Evolutionary conservation across 768 basidiomycete genomes (phyloP).

Genomic region (Hortiboletus flavorubellus): DNA sequence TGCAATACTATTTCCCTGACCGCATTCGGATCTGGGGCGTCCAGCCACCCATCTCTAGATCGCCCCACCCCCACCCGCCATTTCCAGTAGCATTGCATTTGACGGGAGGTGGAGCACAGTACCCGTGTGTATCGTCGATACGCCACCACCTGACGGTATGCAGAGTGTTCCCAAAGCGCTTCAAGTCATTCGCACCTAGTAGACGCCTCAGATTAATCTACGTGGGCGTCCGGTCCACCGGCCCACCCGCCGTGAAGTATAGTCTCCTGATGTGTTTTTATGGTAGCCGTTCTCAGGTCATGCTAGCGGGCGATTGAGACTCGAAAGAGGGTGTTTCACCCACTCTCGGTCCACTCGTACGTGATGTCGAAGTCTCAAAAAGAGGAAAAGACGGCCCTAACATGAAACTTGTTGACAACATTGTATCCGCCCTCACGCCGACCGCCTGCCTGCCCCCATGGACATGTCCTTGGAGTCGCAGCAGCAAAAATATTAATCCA

Average conservation of each 20-base stretch:
- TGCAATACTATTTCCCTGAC: background rate
- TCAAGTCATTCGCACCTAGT: background rate
- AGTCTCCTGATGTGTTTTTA: background rate
- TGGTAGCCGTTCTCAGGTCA: background rate
- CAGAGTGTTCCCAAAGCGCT: background rate
- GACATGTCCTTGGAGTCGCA: background rate
- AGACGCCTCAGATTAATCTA: background rate
- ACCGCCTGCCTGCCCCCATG: background rate
- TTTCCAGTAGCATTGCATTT: background rate
- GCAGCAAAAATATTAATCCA: background rate
- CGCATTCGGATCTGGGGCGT: background rate
- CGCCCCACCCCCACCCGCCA: background rate
- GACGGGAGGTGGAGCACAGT: background rate
- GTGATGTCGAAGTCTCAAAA: background rate
- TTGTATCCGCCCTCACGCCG: background rate
- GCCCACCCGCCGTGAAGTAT: background rate
- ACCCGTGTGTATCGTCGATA: background rate
- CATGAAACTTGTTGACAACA: slow-evolving; percentile 1
- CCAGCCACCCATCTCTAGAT: background rate
- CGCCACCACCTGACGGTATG: background rate
- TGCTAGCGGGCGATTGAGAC: background rate
- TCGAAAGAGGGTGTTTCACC: background rate
- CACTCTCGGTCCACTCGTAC: background rate
- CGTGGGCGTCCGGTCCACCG: background rate
- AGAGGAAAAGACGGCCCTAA: background rate